These are phyloP conservation scores for Vachellia collinsii DNA, from an alignment of 306 rosid genomes.

Conservation along the genomic window DNA sequence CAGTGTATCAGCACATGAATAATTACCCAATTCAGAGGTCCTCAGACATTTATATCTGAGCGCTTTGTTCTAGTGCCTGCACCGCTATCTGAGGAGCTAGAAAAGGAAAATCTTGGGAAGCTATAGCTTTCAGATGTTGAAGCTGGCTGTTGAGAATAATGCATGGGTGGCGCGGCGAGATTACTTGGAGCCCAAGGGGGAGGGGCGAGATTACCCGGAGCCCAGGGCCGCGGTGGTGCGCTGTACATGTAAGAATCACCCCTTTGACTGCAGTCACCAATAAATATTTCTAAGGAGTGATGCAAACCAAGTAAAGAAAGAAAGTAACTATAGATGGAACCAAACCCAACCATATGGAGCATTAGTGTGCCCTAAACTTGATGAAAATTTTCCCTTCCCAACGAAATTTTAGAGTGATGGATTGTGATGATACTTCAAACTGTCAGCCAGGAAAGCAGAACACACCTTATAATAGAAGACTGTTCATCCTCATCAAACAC, in stretches of 20 bases:
- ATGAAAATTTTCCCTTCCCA: constrained; percentile 23
- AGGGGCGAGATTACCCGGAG: constrained; percentile 63
- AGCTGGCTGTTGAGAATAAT: constrained; percentile 73
- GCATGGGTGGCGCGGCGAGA: constrained; percentile 67
- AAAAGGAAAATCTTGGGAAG: constrained; percentile 55
- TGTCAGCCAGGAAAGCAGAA: constrained; percentile 15
- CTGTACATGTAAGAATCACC: constrained; percentile 57
- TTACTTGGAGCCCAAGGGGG: constrained; percentile 70
- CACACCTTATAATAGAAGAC: constrained; percentile 54
- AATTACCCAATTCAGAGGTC: constrained; percentile 1
- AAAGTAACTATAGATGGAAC: not conserved
- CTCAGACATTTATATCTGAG: constrained; percentile 58
- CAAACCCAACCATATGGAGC: constrained; percentile 13
- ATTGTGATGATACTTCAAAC: not conserved
- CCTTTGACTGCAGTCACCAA: constrained; percentile 40
- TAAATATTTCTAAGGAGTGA: not conserved
- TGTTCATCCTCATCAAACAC: constrained; percentile 53
- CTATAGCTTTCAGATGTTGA: constrained; percentile 57
- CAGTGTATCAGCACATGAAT: not conserved
- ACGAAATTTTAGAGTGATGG: constrained; percentile 8
- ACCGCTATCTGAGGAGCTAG: constrained; percentile 50
- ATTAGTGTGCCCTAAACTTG: not conserved
- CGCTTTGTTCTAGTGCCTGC: constrained; percentile 59
- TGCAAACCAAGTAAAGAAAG: not conserved
- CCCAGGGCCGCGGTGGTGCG: constrained; percentile 64